Evolutionary conservation across 1,284 basidiomycete species (phyloP), one percentile per base, ranked within the genome.

Genomic region (Ustilago tritici): DNA sequence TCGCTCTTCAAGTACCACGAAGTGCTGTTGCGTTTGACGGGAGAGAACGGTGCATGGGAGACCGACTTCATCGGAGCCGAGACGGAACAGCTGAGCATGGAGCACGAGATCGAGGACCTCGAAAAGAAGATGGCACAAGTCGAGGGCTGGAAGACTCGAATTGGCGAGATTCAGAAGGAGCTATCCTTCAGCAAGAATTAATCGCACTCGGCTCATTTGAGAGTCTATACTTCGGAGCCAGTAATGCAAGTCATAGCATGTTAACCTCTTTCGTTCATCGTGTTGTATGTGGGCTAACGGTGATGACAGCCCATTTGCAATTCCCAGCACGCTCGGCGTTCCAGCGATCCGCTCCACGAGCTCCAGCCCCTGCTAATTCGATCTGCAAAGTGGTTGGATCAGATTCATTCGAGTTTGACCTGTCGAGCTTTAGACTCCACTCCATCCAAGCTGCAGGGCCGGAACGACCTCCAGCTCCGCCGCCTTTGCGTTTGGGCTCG

Each of bases 1-100:
- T 81, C 79, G 53, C 74, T 85, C 12, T 79, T 84, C 76, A 85
- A 86, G 85, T 95, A 95, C 83, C 94, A 96, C 87, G 92, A 90
- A 3, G 91, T 92, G 65, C 88, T 95, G 14, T 88, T 96, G 10
- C 93, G 92, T 0, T 88, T 95, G 17, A 88, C 88, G 0, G 87
- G 87, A n/a, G 91, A 91, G 10, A 90, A 92, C 54, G 74, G 91
- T 87, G 88, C 75, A 55, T 95, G 93, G 93, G 91, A 90, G 50
- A 89, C 93, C 23, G 89, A 90, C 31, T 89, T 89, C 34, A 89
- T 93, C 32, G 92, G 92, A 2, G 92, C 92, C 6, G 90, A 89
- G 10, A 91, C 91, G 80, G 91, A 92, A 87, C 89, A 91, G n/a
- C 88, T 93, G 88, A 91, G 90, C 31, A 88, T 92, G 60, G 85